Evolutionary conservation across 2,329 filamentous ascomycete genomes (phyloP).

Genomic region (Pseudogymnoascus sp.): DNA sequence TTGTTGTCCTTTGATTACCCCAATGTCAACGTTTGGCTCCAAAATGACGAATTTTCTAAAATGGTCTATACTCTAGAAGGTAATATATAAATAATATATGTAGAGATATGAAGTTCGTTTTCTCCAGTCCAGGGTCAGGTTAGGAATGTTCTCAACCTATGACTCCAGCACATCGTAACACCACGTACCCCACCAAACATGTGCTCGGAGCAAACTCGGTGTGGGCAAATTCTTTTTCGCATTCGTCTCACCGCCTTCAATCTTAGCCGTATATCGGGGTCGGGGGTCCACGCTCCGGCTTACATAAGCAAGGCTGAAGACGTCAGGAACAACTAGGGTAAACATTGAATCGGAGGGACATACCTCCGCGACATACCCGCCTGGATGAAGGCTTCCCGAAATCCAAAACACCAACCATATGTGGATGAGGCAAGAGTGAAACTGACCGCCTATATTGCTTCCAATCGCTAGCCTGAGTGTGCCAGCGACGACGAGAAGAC

Average conservation of each 20-base stretch:
- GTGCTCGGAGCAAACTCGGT: conserved; percentile 4
- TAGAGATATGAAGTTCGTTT: not conserved
- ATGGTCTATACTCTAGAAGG: not conserved
- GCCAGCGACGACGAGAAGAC: not conserved
- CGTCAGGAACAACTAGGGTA: not conserved
- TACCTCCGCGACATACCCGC: conserved; percentile 5
- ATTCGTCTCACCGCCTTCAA: conserved; percentile 4
- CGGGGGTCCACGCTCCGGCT: not conserved
- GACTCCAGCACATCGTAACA: conserved; percentile 1
- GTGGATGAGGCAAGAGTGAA: conserved; percentile 4
- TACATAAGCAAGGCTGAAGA: conserved; percentile 1
- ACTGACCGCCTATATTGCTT: not conserved
- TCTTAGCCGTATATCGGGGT: not conserved
- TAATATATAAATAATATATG: not conserved
- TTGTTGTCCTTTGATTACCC: conserved; percentile 1
- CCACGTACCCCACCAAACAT: not conserved
- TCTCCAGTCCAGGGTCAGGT: not conserved
- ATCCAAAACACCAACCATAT: not conserved
- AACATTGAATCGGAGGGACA: not conserved
- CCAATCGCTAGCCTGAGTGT: not conserved
- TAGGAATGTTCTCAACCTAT: not conserved
- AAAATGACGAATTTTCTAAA: not conserved
- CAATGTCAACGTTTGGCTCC: not conserved
- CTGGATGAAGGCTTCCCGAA: not conserved
- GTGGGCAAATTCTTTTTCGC: conserved; percentile 7